phyloP scores from a whole-genome alignment of 108 stramenopile species.

The Aurantiochytrium sp. region DNA sequence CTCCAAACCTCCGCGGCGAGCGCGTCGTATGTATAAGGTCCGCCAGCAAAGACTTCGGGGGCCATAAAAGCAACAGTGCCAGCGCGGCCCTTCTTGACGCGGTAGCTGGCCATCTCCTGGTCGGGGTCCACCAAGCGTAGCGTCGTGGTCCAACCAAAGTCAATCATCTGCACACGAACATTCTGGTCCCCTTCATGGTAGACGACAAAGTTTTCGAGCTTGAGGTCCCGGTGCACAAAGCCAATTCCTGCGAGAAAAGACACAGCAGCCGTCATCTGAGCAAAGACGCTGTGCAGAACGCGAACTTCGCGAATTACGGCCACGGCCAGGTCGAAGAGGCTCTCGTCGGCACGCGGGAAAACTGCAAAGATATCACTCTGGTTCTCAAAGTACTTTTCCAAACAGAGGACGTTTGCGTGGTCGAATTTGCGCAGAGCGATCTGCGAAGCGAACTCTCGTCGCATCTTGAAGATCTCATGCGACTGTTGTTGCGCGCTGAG shows the following conservation, averaged over 20 bases:
- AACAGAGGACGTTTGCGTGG: neutral
- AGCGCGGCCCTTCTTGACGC: neutral
- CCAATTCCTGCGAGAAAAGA: neutral
- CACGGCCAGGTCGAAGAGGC: neutral
- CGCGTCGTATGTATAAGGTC: neutral
- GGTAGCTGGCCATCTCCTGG: neutral
- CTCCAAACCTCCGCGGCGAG: neutral
- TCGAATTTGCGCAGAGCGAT: neutral
- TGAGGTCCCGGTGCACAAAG: neutral
- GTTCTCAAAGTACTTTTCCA: neutral
- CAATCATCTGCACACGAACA: neutral
- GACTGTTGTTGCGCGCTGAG: neutral
- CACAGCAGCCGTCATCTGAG: neutral
- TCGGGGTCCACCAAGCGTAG: neutral
- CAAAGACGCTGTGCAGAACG: neutral
- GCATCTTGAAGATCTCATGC: neutral
- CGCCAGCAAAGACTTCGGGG: neutral
- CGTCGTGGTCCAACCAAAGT: neutral
- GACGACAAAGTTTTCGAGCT: neutral
- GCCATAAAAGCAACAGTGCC: neutral
- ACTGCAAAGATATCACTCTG: neutral
- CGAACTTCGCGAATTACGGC: neutral
- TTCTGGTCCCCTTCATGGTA: neutral
- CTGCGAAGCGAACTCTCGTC: neutral
- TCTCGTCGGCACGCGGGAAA: neutral